Percentiles rank a stretch among this genome's conserved stretches.
Conservation (phyloP, 2,329 filamentous ascomycete genomes). For the Fusarium domesticum region DNA sequence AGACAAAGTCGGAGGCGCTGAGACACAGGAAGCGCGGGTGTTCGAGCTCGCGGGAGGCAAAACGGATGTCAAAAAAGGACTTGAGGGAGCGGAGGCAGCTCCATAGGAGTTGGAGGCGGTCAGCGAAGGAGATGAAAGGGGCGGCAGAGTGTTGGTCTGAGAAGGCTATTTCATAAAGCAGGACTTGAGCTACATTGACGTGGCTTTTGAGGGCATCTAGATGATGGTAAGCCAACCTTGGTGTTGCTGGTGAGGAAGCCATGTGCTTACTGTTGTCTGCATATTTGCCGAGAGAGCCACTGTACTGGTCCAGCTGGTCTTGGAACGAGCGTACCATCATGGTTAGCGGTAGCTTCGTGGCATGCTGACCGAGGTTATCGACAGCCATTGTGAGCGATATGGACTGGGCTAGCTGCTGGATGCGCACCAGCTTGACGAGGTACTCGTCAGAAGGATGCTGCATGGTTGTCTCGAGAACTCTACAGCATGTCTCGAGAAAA, state of each 20-base stretch:
- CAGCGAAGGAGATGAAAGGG: slow-evolving; percentile 33
- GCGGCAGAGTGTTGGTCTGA: slow-evolving; percentile 36
- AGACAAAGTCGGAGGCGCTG: slow-evolving; percentile 47
- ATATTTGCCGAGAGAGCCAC: slow-evolving; percentile 36
- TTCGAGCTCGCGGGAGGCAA: slow-evolving; percentile 31
- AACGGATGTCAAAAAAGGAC: slow-evolving; percentile 40
- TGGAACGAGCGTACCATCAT: slow-evolving; percentile 44
- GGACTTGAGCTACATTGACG: slow-evolving; percentile 43
- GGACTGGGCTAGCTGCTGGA: slow-evolving; percentile 48
- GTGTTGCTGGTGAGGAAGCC: background rate
- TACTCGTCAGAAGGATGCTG: slow-evolving; percentile 45
- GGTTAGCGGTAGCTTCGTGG: slow-evolving; percentile 39
- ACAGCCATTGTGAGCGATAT: slow-evolving; percentile 42
- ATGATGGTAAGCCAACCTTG: slow-evolving; percentile 3
- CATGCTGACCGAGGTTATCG: slow-evolving; percentile 29
- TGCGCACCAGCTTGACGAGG: slow-evolving; percentile 44
- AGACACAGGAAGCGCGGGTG: slow-evolving; percentile 43
- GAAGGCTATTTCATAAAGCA: slow-evolving; percentile 47
- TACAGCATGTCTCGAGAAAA: slow-evolving; percentile 44
- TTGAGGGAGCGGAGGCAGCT: slow-evolving; percentile 41
- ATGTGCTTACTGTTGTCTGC: slow-evolving; percentile 33
- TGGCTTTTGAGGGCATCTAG: slow-evolving; percentile 42
- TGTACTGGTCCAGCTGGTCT: slow-evolving; percentile 42
- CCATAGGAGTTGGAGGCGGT: slow-evolving; percentile 47
- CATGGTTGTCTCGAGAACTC: slow-evolving; percentile 40